These are phyloP conservation scores for Candida dubliniensis DNA, from an alignment of 1,139 yeast genomes.

Conservation along the genomic window DNA sequence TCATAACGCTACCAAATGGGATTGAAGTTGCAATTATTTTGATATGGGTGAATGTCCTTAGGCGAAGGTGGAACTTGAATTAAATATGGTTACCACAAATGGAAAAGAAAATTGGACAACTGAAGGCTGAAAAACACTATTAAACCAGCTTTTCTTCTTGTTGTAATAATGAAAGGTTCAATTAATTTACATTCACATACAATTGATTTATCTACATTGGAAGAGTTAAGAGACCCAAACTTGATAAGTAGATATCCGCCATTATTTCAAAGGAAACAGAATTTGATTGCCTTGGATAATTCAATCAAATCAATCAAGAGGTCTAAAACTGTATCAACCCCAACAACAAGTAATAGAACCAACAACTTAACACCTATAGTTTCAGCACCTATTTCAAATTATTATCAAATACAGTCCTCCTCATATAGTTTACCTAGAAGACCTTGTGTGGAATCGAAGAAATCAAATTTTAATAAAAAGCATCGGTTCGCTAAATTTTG, in stretches of 20 bases:
- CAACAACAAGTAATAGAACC: background rate
- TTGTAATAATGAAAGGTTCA: conserved; percentile 8
- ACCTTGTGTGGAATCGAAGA: conserved; percentile 7
- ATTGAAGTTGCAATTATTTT: background rate
- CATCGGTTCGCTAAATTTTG: conserved; percentile 8
- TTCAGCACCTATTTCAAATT: conserved; percentile 4
- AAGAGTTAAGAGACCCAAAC: conserved; percentile 17
- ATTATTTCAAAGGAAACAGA: conserved; percentile 13
- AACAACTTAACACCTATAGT: background rate
- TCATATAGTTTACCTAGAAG: background rate
- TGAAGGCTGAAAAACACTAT: too few relatives aligned
- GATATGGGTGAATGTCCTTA: too few relatives aligned
- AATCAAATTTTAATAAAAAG: conserved; percentile 4
- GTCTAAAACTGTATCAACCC: background rate
- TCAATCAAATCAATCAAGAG: conserved; percentile 2
- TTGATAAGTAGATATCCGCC: conserved; percentile 17
- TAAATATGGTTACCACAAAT: conserved; percentile 8
- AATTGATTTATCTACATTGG: conserved; percentile 15
- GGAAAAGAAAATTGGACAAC: background rate
- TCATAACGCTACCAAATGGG: background rate
- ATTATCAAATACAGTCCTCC: background rate
- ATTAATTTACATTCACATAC: conserved; percentile 10
- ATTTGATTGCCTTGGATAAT: conserved; percentile 9
- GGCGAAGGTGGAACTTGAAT: background rate
- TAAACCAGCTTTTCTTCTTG: background rate